These are phyloP conservation scores for Ascosphaera aggregata DNA, from an alignment of 2,329 filamentous ascomycete genomes.

Conservation along the genomic window DNA sequence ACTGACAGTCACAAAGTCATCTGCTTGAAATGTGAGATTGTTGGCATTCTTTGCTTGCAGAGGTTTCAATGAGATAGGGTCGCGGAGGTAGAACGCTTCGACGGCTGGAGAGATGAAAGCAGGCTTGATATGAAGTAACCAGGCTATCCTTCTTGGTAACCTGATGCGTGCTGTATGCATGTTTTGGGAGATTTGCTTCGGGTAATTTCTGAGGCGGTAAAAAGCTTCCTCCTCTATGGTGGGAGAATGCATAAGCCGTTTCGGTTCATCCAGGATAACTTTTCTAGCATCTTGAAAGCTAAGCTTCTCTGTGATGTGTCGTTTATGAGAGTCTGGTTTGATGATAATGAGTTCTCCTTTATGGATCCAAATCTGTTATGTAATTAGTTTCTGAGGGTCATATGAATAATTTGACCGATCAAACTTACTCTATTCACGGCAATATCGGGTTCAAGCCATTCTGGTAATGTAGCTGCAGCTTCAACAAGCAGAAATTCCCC, in stretches of 20 bases:
- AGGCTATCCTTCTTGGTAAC: slow-evolving; percentile 62
- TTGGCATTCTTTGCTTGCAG: slow-evolving; percentile 33
- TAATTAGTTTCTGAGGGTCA: slow-evolving; percentile 2
- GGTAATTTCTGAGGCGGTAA: slow-evolving; percentile 67
- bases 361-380: slow-evolving; percentile 60
- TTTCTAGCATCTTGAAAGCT: slow-evolving; percentile 39
- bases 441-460: slow-evolving; percentile 79
- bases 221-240: slow-evolving; percentile 76
- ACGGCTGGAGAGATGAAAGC: slow-evolving; percentile 59
- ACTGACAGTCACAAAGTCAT: slow-evolving; percentile 58
- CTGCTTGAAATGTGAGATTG: slow-evolving; percentile 42
- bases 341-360: slow-evolving; percentile 54
- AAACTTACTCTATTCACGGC: slow-evolving; percentile 46
- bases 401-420: not conserved
- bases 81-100: slow-evolving; percentile 81
- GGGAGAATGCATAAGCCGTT: slow-evolving; percentile 42
- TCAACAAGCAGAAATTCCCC: slow-evolving; percentile 92
- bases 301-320: slow-evolving; percentile 23
- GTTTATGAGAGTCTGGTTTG: slow-evolving; percentile 25
- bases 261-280: slow-evolving; percentile 32
- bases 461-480: slow-evolving; percentile 66
- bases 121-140: slow-evolving; percentile 51
- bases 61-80: slow-evolving; percentile 50
- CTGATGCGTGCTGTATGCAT: slow-evolving; percentile 53
- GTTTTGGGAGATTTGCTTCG: slow-evolving; percentile 45